A percentile compares a stretch with the other conserved stretches of the same genome.
These are phyloP conservation scores for Penicillium subrubescens DNA, from an alignment of 495 filamentous ascomycete genomes.

Conservation along the genomic window DNA sequence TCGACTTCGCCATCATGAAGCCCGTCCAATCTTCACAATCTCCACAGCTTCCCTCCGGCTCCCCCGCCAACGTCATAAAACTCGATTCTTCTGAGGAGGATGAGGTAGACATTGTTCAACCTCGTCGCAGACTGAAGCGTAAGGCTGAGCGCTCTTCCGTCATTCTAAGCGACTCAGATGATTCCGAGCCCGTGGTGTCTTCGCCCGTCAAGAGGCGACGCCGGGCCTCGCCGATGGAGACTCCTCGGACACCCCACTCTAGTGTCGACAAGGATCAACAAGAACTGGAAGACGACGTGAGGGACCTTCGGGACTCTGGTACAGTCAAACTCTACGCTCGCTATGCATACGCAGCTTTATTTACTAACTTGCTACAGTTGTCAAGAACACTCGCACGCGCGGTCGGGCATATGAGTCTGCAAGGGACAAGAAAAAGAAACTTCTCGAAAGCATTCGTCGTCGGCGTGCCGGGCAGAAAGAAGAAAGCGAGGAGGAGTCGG, in stretches of 20 bases:
- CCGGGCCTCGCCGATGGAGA: slow-evolving; percentile 12
- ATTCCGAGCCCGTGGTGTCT: slow-evolving; percentile 30
- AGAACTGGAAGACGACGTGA: slow-evolving; percentile 49
- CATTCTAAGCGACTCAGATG: slow-evolving; percentile 29
- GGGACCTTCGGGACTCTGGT: slow-evolving; percentile 50
- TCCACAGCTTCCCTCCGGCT: not conserved
- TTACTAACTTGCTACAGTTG: slow-evolving; percentile 22
- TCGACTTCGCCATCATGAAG: not conserved
- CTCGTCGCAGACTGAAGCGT: slow-evolving; percentile 38
- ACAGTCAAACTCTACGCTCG: not conserved
- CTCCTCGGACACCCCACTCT: slow-evolving; percentile 30
- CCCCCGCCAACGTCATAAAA: not conserved
- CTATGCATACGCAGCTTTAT: slow-evolving; percentile 9
- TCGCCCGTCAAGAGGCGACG: slow-evolving; percentile 32
- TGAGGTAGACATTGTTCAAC: slow-evolving; percentile 16
- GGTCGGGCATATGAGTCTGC: slow-evolving; percentile 42
- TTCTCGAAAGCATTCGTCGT: slow-evolving; percentile 57
- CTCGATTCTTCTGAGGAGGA: slow-evolving; percentile 21
- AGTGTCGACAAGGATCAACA: slow-evolving; percentile 32
- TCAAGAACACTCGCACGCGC: slow-evolving; percentile 46
- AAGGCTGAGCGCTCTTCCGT: slow-evolving; percentile 20
- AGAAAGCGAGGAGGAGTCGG: slow-evolving; percentile 26
- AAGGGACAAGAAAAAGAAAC: slow-evolving; percentile 45
- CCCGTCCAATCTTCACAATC: not conserved
- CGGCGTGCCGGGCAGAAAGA: slow-evolving; percentile 60